A percentile compares a stretch with the other conserved stretches of the same genome.
Conservation (phyloP, 345 rosid genomes). For the Arabis alpina region DNA sequence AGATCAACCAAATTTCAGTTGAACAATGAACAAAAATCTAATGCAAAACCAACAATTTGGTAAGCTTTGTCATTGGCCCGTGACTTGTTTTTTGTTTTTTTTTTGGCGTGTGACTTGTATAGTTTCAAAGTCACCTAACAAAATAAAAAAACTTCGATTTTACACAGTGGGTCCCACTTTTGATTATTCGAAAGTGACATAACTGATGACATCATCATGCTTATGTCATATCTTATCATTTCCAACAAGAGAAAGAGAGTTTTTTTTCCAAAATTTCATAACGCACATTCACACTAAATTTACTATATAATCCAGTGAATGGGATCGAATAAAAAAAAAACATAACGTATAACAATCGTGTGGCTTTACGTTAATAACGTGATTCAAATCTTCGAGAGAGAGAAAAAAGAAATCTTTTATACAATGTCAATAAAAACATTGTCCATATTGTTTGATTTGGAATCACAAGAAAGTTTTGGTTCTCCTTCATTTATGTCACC, state of each 20-base stretch:
- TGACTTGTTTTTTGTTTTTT: not conserved
- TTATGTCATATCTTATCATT: conserved; percentile 22
- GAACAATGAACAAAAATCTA: not conserved
- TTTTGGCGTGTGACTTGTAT: no score
- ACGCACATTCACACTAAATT: not conserved
- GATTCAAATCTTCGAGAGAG: not conserved
- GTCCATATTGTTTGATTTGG: conserved; percentile 22
- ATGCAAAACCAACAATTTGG: not conserved
- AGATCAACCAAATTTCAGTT: not conserved
- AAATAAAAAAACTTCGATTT: conserved; percentile 2
- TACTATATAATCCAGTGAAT: conserved; percentile 17
- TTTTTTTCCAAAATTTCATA: not conserved
- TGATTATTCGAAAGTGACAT: conserved; percentile 21
- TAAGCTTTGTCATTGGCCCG: not conserved
- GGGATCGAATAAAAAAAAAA: not conserved
- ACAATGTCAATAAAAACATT: conserved; percentile 28
- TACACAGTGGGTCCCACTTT: conserved; percentile 1
- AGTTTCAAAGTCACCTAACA: not conserved
- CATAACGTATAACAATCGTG: not conserved
- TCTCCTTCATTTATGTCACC: conserved; percentile 39
- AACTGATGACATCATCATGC: conserved; percentile 28
- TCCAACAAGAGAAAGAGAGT: not conserved
- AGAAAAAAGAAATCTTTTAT: conserved; percentile 5
- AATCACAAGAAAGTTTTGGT: conserved; percentile 38
- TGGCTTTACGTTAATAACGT: conserved; percentile 30